These are phyloP conservation scores for Vigna trinervia DNA, from an alignment of 306 rosid genomes.

Conservation along the genomic window DNA sequence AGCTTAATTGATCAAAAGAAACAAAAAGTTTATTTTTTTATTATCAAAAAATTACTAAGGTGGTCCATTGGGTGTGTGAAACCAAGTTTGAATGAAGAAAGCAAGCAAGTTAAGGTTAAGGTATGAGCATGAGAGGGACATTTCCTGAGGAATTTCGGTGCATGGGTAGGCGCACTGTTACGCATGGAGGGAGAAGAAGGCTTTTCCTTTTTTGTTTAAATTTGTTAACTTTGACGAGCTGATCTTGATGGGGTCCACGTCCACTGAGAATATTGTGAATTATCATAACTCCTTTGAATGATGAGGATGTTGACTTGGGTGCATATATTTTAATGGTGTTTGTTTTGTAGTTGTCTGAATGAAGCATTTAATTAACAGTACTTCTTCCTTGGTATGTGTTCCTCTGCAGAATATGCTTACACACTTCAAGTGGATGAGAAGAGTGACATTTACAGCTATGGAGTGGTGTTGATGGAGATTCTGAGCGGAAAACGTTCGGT, in stretches of 20 bases:
- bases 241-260: constrained; percentile 45
- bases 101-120: neutral
- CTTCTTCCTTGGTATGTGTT: constrained; percentile 6
- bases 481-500: constrained; percentile 72
- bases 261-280: constrained; percentile 47
- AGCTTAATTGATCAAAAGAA: too few relatives aligned
- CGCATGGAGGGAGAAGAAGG: constrained; percentile 38
- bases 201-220: constrained; percentile 25
- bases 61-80: neutral
- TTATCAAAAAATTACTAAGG: too few relatives aligned
- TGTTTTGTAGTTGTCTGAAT: constrained; percentile 25
- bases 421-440: constrained; percentile 94
- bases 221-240: constrained; percentile 42
- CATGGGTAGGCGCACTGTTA: constrained; percentile 45
- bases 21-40: too few relatives aligned
- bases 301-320: constrained; percentile 54
- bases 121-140: neutral
- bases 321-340: constrained; percentile 30
- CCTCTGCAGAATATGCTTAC: constrained; percentile 79
- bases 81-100: neutral
- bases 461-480: constrained; percentile 86
- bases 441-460: constrained; percentile 91
- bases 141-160: constrained; percentile 42
- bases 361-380: neutral
- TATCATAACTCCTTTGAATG: constrained; percentile 42